Evolutionary conservation across 1,284 basidiomycete species (phyloP).

Genomic region (Cryptococcus sp.): DNA sequence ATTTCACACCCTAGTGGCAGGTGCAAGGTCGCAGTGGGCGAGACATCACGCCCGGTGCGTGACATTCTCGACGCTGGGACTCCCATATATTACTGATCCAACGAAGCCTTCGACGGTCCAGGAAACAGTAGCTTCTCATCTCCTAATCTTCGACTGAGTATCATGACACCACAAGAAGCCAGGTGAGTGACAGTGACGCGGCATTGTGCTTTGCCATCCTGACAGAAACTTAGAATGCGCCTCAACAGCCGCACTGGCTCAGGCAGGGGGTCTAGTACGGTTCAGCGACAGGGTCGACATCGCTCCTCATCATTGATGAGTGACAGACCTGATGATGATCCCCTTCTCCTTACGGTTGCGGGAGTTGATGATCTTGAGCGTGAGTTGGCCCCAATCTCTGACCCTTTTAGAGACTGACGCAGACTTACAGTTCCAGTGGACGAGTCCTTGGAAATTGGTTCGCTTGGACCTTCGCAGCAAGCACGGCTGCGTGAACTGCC

Average conservation of each 20-base stretch:
- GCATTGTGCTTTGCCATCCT: neutral
- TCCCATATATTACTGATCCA: neutral
- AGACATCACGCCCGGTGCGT: constrained; percentile 12
- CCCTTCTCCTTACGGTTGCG: constrained; percentile 12
- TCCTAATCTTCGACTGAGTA: constrained; percentile 26
- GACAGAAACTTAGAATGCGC: constrained; percentile 7
- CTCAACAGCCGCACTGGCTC: constrained; percentile 9
- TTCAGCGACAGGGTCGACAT: neutral
- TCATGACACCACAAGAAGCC: constrained; percentile 41
- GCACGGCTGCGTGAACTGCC: constrained; percentile 23
- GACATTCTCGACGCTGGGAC: neutral
- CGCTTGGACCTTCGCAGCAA: constrained; percentile 11
- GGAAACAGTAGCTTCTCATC: constrained; percentile 25
- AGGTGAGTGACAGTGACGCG: constrained; percentile 17
- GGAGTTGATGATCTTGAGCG: constrained; percentile 20
- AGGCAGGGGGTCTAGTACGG: neutral
- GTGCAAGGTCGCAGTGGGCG: constrained; percentile 6
- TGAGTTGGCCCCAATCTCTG: constrained; percentile 11
- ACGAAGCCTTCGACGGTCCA: constrained; percentile 12
- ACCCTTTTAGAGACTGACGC: neutral
- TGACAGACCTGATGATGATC: constrained; percentile 24
- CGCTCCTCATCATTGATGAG: constrained; percentile 19
- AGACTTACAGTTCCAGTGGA: constrained; percentile 3
- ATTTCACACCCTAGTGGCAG: constrained; percentile 7
- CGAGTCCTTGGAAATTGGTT: constrained; percentile 1